phyloP scores from a whole-genome alignment of 805 yeast species.

The Candida argentea region DNA sequence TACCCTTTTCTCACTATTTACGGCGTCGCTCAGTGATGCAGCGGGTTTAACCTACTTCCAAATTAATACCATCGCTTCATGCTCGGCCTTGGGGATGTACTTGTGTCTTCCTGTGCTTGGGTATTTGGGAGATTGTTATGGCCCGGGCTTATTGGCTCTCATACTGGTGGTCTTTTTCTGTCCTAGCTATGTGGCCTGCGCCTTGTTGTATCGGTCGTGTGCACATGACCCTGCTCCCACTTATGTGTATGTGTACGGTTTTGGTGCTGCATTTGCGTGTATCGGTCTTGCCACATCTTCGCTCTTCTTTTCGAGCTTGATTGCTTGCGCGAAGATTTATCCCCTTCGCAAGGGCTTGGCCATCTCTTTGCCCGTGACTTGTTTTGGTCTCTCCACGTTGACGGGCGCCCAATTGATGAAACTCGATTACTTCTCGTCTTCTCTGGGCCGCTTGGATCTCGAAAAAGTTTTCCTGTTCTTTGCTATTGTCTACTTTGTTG shows the following conservation, averaged over 20 bases:
- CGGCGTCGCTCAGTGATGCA: slow-evolving; percentile 53
- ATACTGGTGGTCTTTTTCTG: slow-evolving; percentile 50
- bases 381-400: slow-evolving; percentile 76
- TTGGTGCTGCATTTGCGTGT: slow-evolving; percentile 41
- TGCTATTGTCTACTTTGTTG: slow-evolving; percentile 39
- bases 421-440: slow-evolving; percentile 30
- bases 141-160: slow-evolving; percentile 63
- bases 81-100: slow-evolving; percentile 74
- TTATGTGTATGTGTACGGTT: slow-evolving; percentile 9
- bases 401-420: slow-evolving; percentile 57
- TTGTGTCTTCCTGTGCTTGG: slow-evolving; percentile 77
- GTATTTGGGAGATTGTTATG: slow-evolving; percentile 73
- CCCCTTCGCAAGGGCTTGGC: slow-evolving; percentile 71
- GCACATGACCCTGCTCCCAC: not conserved
- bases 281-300: slow-evolving; percentile 70
- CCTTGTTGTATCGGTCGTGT: slow-evolving; percentile 9
- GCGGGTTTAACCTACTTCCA: slow-evolving; percentile 54
- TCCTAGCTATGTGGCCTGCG: slow-evolving; percentile 52
- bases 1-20: slow-evolving; percentile 69
- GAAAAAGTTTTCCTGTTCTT: slow-evolving; percentile 43
- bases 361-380: slow-evolving; percentile 80
- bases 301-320: slow-evolving; percentile 56
- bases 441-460: slow-evolving; percentile 39
- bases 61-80: slow-evolving; percentile 63
- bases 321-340: slow-evolving; percentile 80